Base-by-base conservation (phyloP, 768 basidiomycete genomes). In the Leccinum disarticulatum region DNA sequence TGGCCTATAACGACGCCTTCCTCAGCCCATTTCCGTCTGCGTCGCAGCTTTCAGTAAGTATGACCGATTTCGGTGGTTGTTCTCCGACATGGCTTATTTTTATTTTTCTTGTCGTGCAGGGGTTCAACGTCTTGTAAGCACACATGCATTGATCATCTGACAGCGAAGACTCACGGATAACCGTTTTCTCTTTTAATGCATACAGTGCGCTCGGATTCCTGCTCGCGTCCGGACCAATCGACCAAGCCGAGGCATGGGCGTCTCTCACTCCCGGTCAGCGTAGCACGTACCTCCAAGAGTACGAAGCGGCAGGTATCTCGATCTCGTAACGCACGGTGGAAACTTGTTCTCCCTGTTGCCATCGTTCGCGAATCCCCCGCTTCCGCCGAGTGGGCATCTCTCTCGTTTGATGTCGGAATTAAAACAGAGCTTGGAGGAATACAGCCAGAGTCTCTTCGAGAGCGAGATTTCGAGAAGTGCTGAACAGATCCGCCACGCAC, bases 261-360 rank as follows among this genome's bases (percentile, higher is more conserved):
- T 61, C 58, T 46, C 70, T 82, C 3, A 68, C 73, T 2, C 69
- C 74, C 2, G 58, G 61, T 19, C 67, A 79, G 33, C 77, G 81
- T n/a, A 64, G 74, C 15, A 36, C 73, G 19, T 74, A 81, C 64
- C 74, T 81, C 60, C 64, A 77, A 1, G 73, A 79, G 58, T 86
- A 85, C 65, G 71, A 73, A 27, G 76, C 78, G 1, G 82, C 82
- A 13, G 83, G 83, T 10, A 83, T 84, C 68, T 79, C 78, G 48
- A 22, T 22, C 22, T 22, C 22, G 22, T 22, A 22, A 22, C 22
- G 22, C 22, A 22, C 22, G 22, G 22, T 22, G 22, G 22, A 22
- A 22, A 22, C 22, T 22, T 22, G 22, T 22, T 22, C 22, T 22
- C 22, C 22, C 22, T 22, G 22, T 22, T 22, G 22, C 22, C 22